Base-by-base conservation (phyloP, 441 rosid species). In the Heliophila coronopifolia region DNA sequence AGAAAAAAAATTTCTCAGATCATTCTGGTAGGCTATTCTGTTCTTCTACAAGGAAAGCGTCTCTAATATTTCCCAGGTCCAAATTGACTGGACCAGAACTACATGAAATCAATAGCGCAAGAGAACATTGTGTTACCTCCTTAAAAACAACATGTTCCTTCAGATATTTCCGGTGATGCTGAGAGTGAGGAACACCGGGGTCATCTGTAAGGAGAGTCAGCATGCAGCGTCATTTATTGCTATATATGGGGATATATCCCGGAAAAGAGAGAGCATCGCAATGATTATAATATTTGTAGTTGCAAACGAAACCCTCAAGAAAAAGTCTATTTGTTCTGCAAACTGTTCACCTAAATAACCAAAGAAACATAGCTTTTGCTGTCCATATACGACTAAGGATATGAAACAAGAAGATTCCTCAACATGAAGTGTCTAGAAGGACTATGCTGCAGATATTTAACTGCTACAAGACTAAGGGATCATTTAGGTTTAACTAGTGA, bases 91-190 rank as follows among this genome's bases (percentile, higher is more conserved):
- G 49, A 36, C 26, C 36, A 24, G 31, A 37, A 25, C 43, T 6
- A 58, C 36, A 51, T 50, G 28, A 30, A 43, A 24, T 13, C 10
- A 36, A n/a, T 20, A 52, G 45, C 52, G 55, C 39, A 28, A 59
- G 26, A 38, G 27, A 59, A 50, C 37, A 59, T 18, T 35, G 47
- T 8, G 24, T 71, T 79, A 93, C 97, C 97, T 88, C 97, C 78
- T 86, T 93, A 68, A 77, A 93, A 61, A 90, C 80, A 59, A 81
- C 97, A 63, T 90, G 97, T 57, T 84, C 97, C 63, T 86, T 94
- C 48, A 94, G 69, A 73, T 79, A 90, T 56, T 67, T 77, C 22
- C 99, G 93, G 70, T 82, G 83, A 60, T 78, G 86, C 61, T 93
- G 97, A 41, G 77, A 71, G 42, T 72, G 78, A 61, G 83, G 61